phyloP scores from a whole-genome alignment of 495 filamentous ascomycete genomes.

The Cairneyella variabilis region DNA sequence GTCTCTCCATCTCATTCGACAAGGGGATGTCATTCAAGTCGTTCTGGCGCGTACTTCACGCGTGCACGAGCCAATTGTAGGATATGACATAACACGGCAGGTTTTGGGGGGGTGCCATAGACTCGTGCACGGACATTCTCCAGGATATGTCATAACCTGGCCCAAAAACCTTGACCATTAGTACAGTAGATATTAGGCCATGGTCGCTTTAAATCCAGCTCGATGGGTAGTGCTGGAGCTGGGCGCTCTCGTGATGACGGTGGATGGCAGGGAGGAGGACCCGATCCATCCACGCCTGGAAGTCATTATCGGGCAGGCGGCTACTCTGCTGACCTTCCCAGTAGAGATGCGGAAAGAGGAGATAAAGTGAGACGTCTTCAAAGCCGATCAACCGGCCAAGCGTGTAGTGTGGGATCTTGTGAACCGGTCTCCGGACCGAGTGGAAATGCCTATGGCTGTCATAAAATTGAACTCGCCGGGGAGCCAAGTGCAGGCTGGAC shows the following conservation, averaged over 20 bases:
- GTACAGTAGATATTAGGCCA: too few relatives aligned
- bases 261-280: neutral
- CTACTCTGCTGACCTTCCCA: neutral
- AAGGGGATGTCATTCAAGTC: too few relatives aligned
- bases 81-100: neutral
- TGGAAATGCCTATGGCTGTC: neutral
- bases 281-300: neutral
- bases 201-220: too few relatives aligned
- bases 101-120: neutral
- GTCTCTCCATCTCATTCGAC: too few relatives aligned
- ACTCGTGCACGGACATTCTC: slow-evolving; percentile 4
- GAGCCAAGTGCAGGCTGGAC: neutral
- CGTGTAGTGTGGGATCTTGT: slow-evolving; percentile 4
- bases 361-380: slow-evolving; percentile 4
- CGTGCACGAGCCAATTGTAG: neutral
- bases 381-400: slow-evolving; percentile 1
- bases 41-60: neutral
- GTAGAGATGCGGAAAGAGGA: slow-evolving; percentile 4
- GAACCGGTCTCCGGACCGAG: neutral
- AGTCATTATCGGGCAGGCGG: neutral
- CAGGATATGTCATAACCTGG: slow-evolving; percentile 3
- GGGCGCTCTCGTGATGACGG: neutral
- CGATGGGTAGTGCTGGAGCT: neutral
- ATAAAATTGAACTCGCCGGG: neutral
- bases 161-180: neutral